Percentiles rank a stretch among this genome's conserved stretches.
phyloP scores from a whole-genome alignment of 2,329 filamentous ascomycete genomes.

The Pestalotiopsis sp. region DNA sequence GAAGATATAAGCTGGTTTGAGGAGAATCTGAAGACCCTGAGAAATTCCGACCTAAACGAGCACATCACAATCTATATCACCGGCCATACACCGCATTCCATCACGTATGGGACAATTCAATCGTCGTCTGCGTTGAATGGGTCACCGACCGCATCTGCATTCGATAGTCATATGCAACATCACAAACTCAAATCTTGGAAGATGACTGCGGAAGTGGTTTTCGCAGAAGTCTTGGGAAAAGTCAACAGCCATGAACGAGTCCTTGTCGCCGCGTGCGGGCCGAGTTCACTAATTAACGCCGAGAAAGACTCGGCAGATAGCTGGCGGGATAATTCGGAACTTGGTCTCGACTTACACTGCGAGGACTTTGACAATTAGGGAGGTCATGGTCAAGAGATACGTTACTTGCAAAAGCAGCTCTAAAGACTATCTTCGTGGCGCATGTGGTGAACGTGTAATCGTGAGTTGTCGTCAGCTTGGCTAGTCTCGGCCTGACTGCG shows the following conservation, averaged over 20 bases:
- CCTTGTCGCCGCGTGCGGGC: not conserved
- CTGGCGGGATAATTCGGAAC: not conserved
- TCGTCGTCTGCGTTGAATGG: not conserved
- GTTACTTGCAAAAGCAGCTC: not conserved
- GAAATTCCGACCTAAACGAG: not conserved
- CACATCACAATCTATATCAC: not conserved
- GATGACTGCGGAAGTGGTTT: not conserved
- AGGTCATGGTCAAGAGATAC: not conserved
- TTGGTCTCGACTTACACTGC: not conserved
- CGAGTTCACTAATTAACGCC: not conserved
- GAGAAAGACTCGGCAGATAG: not conserved
- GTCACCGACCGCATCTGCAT: not conserved
- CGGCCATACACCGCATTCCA: not conserved
- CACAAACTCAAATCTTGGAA: not conserved
- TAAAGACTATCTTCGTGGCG: not conserved
- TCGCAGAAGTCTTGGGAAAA: not conserved
- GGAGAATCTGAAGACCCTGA: not conserved
- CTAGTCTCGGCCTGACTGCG: no score
- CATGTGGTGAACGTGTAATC: not conserved
- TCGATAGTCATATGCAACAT: not conserved
- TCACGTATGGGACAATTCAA: not conserved
- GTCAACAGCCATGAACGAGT: not conserved
- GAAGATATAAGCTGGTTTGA: conserved; percentile 5
- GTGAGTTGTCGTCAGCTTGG: not conserved
- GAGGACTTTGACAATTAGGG: not conserved